These are phyloP conservation scores for Phytomonas sp. DNA, from an alignment of 208 protist species.

Conservation along the genomic window DNA sequence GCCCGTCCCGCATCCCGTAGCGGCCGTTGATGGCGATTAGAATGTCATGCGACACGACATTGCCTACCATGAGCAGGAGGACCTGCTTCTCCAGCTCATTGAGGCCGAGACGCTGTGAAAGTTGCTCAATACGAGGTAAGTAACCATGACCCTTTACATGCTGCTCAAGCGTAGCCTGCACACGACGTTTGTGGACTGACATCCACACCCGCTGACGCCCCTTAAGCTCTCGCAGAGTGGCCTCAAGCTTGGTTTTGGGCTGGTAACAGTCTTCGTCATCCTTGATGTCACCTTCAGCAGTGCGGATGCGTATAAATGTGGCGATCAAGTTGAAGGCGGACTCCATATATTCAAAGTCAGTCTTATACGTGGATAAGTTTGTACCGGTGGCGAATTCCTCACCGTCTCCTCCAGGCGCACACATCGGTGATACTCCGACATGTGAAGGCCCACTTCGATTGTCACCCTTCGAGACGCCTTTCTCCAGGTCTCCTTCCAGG, in stretches of 20 bases:
- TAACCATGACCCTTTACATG: conserved; percentile 17
- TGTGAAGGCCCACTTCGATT: not conserved
- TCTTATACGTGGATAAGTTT: conserved; percentile 46
- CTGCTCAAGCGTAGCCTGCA: conserved; percentile 46
- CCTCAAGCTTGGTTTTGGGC: conserved; percentile 78
- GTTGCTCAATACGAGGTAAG: conserved; percentile 81
- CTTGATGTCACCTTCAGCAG: conserved; percentile 85
- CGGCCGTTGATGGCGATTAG: conserved; percentile 82
- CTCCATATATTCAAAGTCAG: conserved; percentile 89
- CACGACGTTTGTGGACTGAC: conserved; percentile 49
- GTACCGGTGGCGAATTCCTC: not conserved
- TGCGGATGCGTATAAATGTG: conserved; percentile 75
- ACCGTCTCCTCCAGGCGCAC: conserved; percentile 11
- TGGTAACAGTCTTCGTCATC: conserved; percentile 62
- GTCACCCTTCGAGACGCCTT: not conserved
- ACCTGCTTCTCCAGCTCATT: conserved; percentile 88
- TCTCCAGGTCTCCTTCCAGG: not conserved
- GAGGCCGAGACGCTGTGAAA: conserved; percentile 56
- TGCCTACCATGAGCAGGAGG: conserved; percentile 79
- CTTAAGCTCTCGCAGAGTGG: conserved; percentile 72
- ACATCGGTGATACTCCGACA: not conserved
- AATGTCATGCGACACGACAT: conserved; percentile 84
- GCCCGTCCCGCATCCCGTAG: conserved; percentile 81
- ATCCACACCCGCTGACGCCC: conserved; percentile 67
- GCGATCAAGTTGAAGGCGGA: conserved; percentile 83